Base-by-base conservation (phyloP, 257 asterid genomes). In the Nicotiana sylvestris region DNA sequence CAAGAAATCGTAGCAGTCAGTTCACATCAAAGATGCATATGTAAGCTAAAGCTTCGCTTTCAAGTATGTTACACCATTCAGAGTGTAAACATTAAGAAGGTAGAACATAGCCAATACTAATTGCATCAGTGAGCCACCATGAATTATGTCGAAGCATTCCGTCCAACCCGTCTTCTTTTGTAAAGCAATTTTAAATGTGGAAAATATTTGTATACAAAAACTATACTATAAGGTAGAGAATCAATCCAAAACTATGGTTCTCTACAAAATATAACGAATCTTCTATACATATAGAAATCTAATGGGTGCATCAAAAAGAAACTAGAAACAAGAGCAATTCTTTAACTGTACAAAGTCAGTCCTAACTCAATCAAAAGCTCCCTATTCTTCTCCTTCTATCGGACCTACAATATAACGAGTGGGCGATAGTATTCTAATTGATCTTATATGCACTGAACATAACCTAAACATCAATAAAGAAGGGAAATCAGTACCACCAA, bases 1-100 rank as follows among this genome's bases (percentile, higher is more conserved):
- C 87, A 81, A 32, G 83, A 85, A 85, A 84, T 82, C 85, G 51
- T 55, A 27, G 43, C 55, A 46, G 83, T 89, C 82, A 89, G 89
- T 83, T 83, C 76, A 69, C 82, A 81, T 84, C 77, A 62, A 70
- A 81, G 55, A 66, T 46, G 39, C 64, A 80, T 18, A 80, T 62
- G 78, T 72, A 74, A 72, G 29, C 80, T 49, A 74, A 74, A 49
- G 43, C 62, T 49, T 74, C 39, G 12, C 17, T 25, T 29, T 49
- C 39, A 49, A 74, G 61, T 16, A 74, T 49, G 62, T 74, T 27
- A 33, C 62, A 49, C 62, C 80, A 74, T 74, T 49, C 29, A 74
- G 35, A 74, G 39, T 46, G 51, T 74, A 27, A 43, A 74, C 43
- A 17, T 27, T 46, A 25, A 72, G 57, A 72, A 25, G 80, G 80